phyloP scores from a whole-genome alignment of 352 stramenopile genomes.

The Globisporangium recalcitrans region DNA sequence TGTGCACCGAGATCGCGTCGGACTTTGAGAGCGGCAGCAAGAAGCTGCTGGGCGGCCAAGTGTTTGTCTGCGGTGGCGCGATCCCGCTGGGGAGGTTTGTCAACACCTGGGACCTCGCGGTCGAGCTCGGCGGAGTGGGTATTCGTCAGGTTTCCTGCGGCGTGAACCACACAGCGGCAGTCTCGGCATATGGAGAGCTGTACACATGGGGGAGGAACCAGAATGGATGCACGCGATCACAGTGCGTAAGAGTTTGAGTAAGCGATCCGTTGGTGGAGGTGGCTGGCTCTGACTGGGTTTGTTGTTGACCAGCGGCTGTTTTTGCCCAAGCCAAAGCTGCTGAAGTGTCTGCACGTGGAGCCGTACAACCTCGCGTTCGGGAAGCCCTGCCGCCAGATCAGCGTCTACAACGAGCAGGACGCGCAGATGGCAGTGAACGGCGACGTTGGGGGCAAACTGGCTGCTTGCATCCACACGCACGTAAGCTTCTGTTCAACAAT shows the following conservation, averaged over 20 bases:
- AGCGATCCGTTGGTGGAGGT: background rate
- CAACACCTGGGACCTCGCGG: slow-evolving; percentile 68
- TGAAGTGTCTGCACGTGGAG: slow-evolving; percentile 79
- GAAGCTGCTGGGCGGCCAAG: slow-evolving; percentile 64
- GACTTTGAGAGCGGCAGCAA: slow-evolving; percentile 52
- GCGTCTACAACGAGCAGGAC: slow-evolving; percentile 87
- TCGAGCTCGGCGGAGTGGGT: slow-evolving; percentile 39
- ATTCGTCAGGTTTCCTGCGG: slow-evolving; percentile 84
- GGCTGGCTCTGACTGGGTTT: background rate
- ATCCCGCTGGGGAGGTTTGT: slow-evolving; percentile 75
- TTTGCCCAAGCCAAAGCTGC: slow-evolving; percentile 62
- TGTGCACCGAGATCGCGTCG: slow-evolving; percentile 66
- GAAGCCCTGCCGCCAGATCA: slow-evolving; percentile 79
- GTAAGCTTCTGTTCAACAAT: slow-evolving; percentile 18
- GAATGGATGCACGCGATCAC: slow-evolving; percentile 69
- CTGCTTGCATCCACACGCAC: slow-evolving; percentile 87
- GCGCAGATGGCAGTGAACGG: slow-evolving; percentile 83
- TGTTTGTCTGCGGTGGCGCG: slow-evolving; percentile 86
- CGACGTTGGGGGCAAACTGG: slow-evolving; percentile 54
- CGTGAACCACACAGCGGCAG: slow-evolving; percentile 83
- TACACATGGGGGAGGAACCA: slow-evolving; percentile 91
- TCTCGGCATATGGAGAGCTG: slow-evolving; percentile 86
- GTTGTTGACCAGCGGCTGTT: slow-evolving; percentile 39
- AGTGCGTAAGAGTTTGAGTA: background rate
- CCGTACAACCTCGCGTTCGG: slow-evolving; percentile 87